These are phyloP conservation scores for Boletus pseudopeckii DNA, from an alignment of 768 basidiomycete genomes.

Conservation along the genomic window DNA sequence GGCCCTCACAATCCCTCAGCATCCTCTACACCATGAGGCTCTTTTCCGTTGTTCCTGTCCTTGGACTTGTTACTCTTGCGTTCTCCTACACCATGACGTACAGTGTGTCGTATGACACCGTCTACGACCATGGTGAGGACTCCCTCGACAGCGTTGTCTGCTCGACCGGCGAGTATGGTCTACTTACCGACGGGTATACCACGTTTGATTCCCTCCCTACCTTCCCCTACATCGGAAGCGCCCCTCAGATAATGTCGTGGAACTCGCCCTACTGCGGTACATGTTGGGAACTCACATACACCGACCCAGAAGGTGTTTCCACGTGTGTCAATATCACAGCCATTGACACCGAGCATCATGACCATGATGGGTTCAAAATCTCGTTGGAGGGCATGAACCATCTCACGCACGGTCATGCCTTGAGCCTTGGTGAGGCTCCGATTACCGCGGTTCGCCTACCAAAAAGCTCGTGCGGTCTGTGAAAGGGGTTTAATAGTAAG, in stretches of 20 bases:
- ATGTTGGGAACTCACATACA: constrained; percentile 58
- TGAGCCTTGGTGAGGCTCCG: constrained; percentile 23
- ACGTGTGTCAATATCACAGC: constrained; percentile 48
- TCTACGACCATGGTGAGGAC: constrained; percentile 43
- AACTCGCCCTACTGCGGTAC: constrained; percentile 53
- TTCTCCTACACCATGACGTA: constrained; percentile 6
- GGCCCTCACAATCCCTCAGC: neutral
- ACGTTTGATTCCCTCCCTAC: constrained; percentile 51
- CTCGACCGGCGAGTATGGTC: constrained; percentile 51
- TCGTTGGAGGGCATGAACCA: constrained; percentile 35
- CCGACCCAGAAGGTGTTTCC: constrained; percentile 21
- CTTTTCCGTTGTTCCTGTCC: neutral
- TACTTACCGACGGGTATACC: constrained; percentile 42
- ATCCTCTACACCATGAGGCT: constrained; percentile 8
- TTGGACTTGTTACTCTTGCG: constrained; percentile 6
- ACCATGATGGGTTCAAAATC: constrained; percentile 33
- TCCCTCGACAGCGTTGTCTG: constrained; percentile 47
- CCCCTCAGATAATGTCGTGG: constrained; percentile 46
- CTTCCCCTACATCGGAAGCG: constrained; percentile 61
- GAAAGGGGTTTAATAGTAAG: neutral
- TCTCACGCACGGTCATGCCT: constrained; percentile 32
- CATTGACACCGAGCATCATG: constrained; percentile 43
- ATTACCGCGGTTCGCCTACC: constrained; percentile 22
- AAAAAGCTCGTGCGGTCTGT: constrained; percentile 11
- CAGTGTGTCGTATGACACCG: constrained; percentile 41